These are phyloP conservation scores for Solanum aculeatissimum DNA, from an alignment of 305 asterid species.

Conservation along the genomic window DNA sequence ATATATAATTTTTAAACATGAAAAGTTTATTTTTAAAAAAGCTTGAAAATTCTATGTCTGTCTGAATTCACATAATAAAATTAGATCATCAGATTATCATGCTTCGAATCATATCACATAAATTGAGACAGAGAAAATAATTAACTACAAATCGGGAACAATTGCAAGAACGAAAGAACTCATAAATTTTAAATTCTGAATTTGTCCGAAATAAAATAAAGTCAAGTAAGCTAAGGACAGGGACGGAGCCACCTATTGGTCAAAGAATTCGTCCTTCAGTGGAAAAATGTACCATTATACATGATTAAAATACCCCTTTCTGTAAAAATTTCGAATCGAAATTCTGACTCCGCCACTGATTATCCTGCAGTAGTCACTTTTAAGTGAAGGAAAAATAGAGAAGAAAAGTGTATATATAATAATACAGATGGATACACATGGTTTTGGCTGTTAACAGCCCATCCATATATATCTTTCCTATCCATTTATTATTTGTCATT, in stretches of 20 bases:
- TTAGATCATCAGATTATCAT: not conserved
- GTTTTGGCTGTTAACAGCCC: constrained; percentile 37
- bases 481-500: constrained; percentile 36
- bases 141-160: not conserved
- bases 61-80: not conserved
- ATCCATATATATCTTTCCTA: constrained; percentile 19
- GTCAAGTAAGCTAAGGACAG: not conserved
- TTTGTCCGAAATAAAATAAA: not conserved
- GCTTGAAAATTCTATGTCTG: not conserved
- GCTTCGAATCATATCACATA: not conserved
- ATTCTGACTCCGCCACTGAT: not conserved
- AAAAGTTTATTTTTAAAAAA: not conserved
- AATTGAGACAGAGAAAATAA: not conserved
- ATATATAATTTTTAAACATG: not conserved
- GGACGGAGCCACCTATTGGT: too few species aligned
- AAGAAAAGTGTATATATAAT: not conserved
- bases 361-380: not conserved
- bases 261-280: too few species aligned
- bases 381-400: not conserved
- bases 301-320: too few species aligned
- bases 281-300: too few species aligned
- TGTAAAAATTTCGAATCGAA: too few species aligned
- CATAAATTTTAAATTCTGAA: not conserved
- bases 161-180: accelerated
- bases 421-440: constrained; percentile 22